A percentile compares a stretch with the other conserved stretches of the same genome.
Conservation (phyloP, 2,329 filamentous ascomycete genomes). For the Whalleya microplaca region DNA sequence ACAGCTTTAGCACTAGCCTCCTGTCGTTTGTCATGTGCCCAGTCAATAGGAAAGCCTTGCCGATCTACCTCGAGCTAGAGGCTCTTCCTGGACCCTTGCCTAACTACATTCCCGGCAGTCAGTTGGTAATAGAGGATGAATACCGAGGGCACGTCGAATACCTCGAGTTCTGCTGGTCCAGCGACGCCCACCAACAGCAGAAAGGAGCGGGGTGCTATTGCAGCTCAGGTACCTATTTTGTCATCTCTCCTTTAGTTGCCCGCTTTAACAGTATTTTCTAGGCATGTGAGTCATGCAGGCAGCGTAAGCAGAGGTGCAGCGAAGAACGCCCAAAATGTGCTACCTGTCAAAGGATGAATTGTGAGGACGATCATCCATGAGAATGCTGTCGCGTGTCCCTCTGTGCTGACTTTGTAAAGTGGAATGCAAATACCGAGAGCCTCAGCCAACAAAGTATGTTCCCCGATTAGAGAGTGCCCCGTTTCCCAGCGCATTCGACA, state of each 20-base stretch:
- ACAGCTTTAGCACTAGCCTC: constrained; percentile 20
- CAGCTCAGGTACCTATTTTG: constrained; percentile 39
- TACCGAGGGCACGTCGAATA: constrained; percentile 26
- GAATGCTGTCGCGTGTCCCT: constrained; percentile 5
- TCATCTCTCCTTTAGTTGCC: constrained; percentile 2
- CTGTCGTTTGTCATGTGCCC: constrained; percentile 27
- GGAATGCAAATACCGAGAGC: constrained; percentile 63
- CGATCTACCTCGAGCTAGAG: constrained; percentile 23
- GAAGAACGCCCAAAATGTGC: constrained; percentile 65
- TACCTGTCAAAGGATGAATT: constrained; percentile 46
- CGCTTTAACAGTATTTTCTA: constrained; percentile 9
- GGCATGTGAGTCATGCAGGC: constrained; percentile 61
- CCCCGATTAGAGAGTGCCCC: constrained; percentile 9
- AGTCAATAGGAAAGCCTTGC: constrained; percentile 20
- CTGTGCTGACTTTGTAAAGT: constrained; percentile 40
- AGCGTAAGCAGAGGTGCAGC: constrained; percentile 67
- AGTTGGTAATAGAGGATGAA: constrained; percentile 29
- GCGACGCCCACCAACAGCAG: constrained; percentile 37
- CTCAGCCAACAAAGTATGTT: constrained; percentile 65
- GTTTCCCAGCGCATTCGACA: constrained; percentile 10
- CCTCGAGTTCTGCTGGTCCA: constrained; percentile 40
- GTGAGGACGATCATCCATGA: neutral
- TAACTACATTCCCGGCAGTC: constrained; percentile 11
- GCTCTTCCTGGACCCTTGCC: constrained; percentile 14
- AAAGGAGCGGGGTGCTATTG: constrained; percentile 46